phyloP scores from a whole-genome alignment of 257 asterid genomes.

The Paraleonurus japonicus region DNA sequence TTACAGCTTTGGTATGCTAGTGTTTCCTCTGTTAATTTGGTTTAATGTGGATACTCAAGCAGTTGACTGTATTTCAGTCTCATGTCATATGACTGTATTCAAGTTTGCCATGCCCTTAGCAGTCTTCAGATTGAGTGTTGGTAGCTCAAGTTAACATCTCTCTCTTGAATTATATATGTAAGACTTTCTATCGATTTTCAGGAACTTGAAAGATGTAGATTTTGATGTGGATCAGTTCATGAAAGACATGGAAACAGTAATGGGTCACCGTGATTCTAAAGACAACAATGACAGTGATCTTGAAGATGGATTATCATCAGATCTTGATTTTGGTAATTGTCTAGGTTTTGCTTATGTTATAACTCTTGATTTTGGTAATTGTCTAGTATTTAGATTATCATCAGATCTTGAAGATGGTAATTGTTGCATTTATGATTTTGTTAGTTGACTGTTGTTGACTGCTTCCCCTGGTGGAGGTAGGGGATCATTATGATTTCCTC shows the following conservation, averaged over 20 bases:
- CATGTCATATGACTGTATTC: constrained; percentile 2
- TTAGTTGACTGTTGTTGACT: neutral
- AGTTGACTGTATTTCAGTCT: neutral
- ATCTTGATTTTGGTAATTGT: constrained; percentile 74
- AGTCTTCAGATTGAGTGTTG: constrained; percentile 1
- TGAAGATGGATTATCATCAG: constrained; percentile 68
- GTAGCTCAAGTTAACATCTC: constrained; percentile 11
- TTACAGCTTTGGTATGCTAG: neutral
- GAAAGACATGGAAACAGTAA: constrained; percentile 75
- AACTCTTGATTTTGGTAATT: neutral
- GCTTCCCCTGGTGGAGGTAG: neutral
- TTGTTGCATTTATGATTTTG: constrained; percentile 13
- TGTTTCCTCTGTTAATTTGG: neutral
- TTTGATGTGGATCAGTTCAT: constrained; percentile 80
- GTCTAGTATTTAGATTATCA: neutral
- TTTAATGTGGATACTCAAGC: constrained; percentile 10
- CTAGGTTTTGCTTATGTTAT: constrained; percentile 7
- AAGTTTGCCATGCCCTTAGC: neutral
- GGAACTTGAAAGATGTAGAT: constrained; percentile 61
- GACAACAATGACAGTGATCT: constrained; percentile 43
- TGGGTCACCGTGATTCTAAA: constrained; percentile 49
- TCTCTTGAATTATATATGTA: constrained; percentile 3
- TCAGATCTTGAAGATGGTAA: neutral
- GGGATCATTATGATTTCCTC: neutral
- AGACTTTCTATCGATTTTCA: constrained; percentile 24